Conservation (phyloP, 106 monocot species). For the Dendrobium officinale region DNA sequence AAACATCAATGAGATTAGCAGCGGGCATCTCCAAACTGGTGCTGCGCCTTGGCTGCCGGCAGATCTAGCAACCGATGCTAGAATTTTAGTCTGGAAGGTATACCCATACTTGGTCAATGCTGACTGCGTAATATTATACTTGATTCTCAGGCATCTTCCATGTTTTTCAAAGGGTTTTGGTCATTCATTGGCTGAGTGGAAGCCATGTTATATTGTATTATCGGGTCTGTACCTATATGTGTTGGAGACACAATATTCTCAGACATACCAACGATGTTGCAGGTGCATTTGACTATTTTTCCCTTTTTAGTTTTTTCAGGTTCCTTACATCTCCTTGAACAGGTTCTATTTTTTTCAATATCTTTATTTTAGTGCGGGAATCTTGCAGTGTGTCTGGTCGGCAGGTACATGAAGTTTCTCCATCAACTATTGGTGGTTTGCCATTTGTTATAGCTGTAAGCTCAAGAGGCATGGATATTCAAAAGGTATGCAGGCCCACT, state of each 20-base stretch:
- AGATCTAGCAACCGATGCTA: slow-evolving; percentile 72
- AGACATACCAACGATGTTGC: slow-evolving; percentile 69
- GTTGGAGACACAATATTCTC: slow-evolving; percentile 69
- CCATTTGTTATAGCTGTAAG: slow-evolving; percentile 69
- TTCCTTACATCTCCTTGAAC: neutral
- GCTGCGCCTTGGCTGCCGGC: slow-evolving; percentile 54
- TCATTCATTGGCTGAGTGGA: slow-evolving; percentile 87
- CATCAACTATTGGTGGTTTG: slow-evolving; percentile 89
- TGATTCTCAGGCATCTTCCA: slow-evolving; percentile 1
- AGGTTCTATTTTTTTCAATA: neutral
- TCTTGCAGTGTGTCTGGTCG: slow-evolving; percentile 76
- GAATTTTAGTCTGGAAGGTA: slow-evolving; percentile 95
- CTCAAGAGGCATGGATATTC: slow-evolving; percentile 67
- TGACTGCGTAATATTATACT: neutral
- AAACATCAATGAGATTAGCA: slow-evolving; percentile 24
- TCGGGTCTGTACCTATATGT: slow-evolving; percentile 95
- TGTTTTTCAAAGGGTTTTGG: slow-evolving; percentile 67
- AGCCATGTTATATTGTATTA: slow-evolving; percentile 78
- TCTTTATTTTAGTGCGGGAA: slow-evolving; percentile 11
- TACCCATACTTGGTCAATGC: neutral
- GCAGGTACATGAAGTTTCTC: slow-evolving; percentile 83
- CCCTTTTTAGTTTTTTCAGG: neutral
- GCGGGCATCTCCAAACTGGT: slow-evolving; percentile 22
- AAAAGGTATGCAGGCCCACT: slow-evolving; percentile 52
- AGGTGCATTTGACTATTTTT: slow-evolving; percentile 25